These are phyloP conservation scores for Vinca minor DNA, from an alignment of 257 asterid genomes.

Conservation along the genomic window DNA sequence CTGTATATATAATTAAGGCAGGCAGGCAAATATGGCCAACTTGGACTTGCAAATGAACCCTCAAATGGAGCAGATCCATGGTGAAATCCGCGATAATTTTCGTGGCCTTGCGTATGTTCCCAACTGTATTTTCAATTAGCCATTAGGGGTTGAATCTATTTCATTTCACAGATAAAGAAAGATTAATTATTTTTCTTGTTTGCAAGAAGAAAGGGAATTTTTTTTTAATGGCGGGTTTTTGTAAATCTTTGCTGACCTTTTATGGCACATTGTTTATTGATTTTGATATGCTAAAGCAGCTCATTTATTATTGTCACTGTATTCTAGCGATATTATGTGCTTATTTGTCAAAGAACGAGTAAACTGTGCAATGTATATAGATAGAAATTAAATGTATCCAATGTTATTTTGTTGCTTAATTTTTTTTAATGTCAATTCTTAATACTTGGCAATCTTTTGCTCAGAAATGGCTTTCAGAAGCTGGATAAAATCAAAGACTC, in stretches of 20 bases:
- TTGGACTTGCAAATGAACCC: constrained; percentile 63
- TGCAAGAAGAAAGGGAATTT: too few species aligned
- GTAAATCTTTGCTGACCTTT: too few species aligned
- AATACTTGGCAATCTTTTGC: neutral
- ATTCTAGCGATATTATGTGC: too few species aligned
- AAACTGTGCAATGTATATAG: too few species aligned
- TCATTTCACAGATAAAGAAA: neutral
- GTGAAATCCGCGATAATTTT: constrained; percentile 76
- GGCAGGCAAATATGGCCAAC: constrained; percentile 12
- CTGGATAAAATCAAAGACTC: constrained; percentile 88
- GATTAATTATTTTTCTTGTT: neutral
- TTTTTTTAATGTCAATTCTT: neutral
- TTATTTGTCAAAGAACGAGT: too few species aligned
- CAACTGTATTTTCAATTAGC: neutral
- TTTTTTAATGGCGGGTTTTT: neutral
- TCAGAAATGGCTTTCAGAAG: constrained; percentile 93
- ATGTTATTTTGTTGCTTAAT: too few species aligned
- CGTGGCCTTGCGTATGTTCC: constrained; percentile 69
- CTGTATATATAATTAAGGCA: too few species aligned
- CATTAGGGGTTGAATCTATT: neutral
- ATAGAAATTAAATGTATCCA: too few species aligned
- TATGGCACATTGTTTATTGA: too few species aligned
- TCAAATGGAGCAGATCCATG: constrained; percentile 97
- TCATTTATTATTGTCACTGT: too few species aligned
- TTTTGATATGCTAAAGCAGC: too few species aligned